These are phyloP conservation scores for Zygosaccharomyces pseudobailii DNA, from an alignment of 1,139 yeast species.

Conservation along the genomic window DNA sequence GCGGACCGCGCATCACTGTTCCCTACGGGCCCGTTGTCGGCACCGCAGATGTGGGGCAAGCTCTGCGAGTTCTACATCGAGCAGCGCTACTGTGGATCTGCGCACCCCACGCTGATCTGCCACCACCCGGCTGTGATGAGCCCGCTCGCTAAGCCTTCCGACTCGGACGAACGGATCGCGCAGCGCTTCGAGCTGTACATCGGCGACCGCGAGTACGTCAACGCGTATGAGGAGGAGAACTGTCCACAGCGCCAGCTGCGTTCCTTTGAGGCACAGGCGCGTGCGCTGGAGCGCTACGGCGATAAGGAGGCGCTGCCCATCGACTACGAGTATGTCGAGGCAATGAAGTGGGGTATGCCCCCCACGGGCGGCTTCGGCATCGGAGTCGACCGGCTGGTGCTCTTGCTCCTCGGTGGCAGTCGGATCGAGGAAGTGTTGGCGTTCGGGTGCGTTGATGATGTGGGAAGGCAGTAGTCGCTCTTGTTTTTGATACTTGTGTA, in stretches of 20 bases:
- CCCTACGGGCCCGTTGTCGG: conserved; percentile 29
- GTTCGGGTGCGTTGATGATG: conserved; percentile 79
- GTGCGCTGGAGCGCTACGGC: conserved; percentile 40
- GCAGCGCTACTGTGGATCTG: conserved; percentile 42
- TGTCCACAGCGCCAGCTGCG: conserved; percentile 63
- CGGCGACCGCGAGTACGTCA: conserved; percentile 73
- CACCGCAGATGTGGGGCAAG: conserved; percentile 58
- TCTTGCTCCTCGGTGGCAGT: conserved; percentile 61
- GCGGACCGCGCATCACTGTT: conserved; percentile 3
- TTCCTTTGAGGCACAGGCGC: conserved; percentile 58
- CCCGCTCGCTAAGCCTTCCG: conserved; percentile 65
- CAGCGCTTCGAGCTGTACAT: conserved; percentile 79
- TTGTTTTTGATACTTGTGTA: background rate
- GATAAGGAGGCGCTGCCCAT: conserved; percentile 68
- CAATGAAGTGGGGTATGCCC: conserved; percentile 90
- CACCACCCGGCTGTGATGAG: conserved; percentile 85
- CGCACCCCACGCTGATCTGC: conserved; percentile 63
- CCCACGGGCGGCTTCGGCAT: conserved; percentile 99
- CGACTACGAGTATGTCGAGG: conserved; percentile 64
- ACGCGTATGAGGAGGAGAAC: conserved; percentile 96
- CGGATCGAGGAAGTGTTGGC: conserved; percentile 77
- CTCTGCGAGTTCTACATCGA: conserved; percentile 63
- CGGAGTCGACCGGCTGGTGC: conserved; percentile 83
- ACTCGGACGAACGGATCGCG: conserved; percentile 14
- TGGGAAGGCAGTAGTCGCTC: conserved; percentile 44